Conservation (phyloP, 495 filamentous ascomycete species). For the Xylaria venustula region DNA sequence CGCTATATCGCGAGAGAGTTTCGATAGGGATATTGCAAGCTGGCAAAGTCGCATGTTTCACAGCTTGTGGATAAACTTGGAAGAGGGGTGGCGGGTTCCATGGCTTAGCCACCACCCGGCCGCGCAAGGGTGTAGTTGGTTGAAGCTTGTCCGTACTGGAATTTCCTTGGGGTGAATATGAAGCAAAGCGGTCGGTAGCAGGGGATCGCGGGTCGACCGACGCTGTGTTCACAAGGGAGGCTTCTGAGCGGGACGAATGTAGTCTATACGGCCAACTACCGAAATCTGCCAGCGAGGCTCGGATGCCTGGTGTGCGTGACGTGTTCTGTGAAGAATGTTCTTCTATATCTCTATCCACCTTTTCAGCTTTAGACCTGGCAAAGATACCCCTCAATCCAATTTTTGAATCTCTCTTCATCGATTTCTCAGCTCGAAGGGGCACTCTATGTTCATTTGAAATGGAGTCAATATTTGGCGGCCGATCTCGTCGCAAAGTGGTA, state of each 20-base stretch:
- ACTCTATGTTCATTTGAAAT: slow-evolving; percentile 19
- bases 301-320: slow-evolving; percentile 34
- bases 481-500: slow-evolving; percentile 22
- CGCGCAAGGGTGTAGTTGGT: slow-evolving; percentile 3
- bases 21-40: slow-evolving; percentile 53
- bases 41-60: slow-evolving; percentile 52
- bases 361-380: slow-evolving; percentile 32
- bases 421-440: slow-evolving; percentile 21
- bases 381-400: slow-evolving; percentile 51
- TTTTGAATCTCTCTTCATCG: slow-evolving; percentile 43
- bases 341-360: slow-evolving; percentile 25
- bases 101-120: slow-evolving; percentile 29
- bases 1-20: slow-evolving; percentile 61
- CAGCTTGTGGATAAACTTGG: slow-evolving; percentile 85
- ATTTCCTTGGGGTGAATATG: slow-evolving; percentile 7
- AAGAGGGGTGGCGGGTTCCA: slow-evolving; percentile 86
- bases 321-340: slow-evolving; percentile 20
- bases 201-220: slow-evolving; percentile 11
- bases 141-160: slow-evolving; percentile 12
- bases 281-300: slow-evolving; percentile 43
- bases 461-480: slow-evolving; percentile 24
- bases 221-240: slow-evolving; percentile 29
- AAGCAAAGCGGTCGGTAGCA: background rate
- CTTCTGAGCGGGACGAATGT: slow-evolving; percentile 40
- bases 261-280: slow-evolving; percentile 41